Conservation (phyloP, 108 stramenopile genomes). For the Poteriospumella lacustris region DNA sequence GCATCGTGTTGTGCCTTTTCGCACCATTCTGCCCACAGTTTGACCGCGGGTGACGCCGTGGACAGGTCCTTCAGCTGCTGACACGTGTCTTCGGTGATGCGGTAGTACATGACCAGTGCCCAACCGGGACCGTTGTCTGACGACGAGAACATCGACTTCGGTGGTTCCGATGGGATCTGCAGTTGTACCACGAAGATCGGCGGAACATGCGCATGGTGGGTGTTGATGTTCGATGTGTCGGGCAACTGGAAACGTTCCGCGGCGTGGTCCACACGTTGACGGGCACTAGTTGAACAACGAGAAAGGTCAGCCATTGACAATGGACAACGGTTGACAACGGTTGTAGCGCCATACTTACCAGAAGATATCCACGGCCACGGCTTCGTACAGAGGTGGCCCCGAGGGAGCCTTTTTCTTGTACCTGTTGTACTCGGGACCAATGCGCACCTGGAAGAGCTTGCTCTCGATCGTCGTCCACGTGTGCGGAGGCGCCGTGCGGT, state of each 20-base stretch:
- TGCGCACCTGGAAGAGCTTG: slow-evolving; percentile 1
- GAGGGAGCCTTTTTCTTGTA: slow-evolving; percentile 28
- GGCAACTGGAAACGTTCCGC: slow-evolving; percentile 6
- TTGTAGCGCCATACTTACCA: slow-evolving; percentile 3
- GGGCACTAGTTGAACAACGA: background rate
- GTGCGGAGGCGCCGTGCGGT: no score
- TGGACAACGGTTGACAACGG: background rate
- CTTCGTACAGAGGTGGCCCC: slow-evolving; percentile 5
- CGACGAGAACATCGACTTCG: background rate
- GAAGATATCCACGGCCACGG: slow-evolving; percentile 15
- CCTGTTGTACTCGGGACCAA: slow-evolving; percentile 13
- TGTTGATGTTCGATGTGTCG: slow-evolving; percentile 1
- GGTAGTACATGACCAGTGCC: slow-evolving; percentile 18
- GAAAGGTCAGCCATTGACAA: background rate
- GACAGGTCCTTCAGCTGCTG: slow-evolving; percentile 54
- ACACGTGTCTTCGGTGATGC: slow-evolving; percentile 40
- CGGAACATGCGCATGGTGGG: slow-evolving; percentile 20
- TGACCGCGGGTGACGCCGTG: slow-evolving; percentile 57
- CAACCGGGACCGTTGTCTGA: slow-evolving; percentile 22
- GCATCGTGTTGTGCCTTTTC: slow-evolving; percentile 49
- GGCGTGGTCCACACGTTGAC: background rate
- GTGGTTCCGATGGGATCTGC: slow-evolving; percentile 25
- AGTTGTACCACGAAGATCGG: slow-evolving; percentile 10
- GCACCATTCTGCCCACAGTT: slow-evolving; percentile 59
- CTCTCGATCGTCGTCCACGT: background rate